Evolutionary conservation across 306 rosid genomes (phyloP).

Genomic region (Glycine latifolia): DNA sequence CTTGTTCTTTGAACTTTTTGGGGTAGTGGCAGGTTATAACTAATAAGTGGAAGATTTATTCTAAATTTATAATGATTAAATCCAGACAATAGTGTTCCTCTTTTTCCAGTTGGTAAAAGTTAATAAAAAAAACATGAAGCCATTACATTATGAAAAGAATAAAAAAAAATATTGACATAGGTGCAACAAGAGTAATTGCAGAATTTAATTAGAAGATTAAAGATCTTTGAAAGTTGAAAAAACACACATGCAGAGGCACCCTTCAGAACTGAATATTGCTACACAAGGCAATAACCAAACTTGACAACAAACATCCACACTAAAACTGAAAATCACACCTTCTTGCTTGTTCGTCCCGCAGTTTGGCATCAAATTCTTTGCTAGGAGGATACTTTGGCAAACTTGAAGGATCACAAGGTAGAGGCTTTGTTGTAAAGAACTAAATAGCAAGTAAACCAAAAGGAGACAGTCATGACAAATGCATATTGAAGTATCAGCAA

Average conservation of each 20-base stretch:
- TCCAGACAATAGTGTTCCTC: background rate
- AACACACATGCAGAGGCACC: background rate
- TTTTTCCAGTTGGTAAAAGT: background rate
- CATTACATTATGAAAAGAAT: background rate
- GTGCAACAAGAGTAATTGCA: slow-evolving; percentile 24
- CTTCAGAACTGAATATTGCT: slow-evolving; percentile 15
- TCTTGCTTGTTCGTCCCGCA: slow-evolving; percentile 94
- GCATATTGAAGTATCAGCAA: slow-evolving; percentile 15
- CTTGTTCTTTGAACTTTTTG: background rate
- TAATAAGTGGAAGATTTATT: background rate
- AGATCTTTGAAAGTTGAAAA: background rate
- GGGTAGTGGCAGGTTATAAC: background rate
- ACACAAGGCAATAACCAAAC: slow-evolving; percentile 6
- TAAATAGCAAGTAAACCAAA: slow-evolving; percentile 47
- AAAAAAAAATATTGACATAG: background rate
- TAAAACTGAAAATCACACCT: slow-evolving; percentile 56
- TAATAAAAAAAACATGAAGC: background rate
- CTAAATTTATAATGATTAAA: background rate
- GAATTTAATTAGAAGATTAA: background rate
- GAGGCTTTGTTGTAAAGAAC: slow-evolving; percentile 88
- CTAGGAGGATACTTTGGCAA: slow-evolving; percentile 99
- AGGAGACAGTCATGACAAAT: slow-evolving; percentile 41
- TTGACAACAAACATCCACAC: slow-evolving; percentile 10
- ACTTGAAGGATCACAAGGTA: slow-evolving; percentile 95
- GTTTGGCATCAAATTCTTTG: slow-evolving; percentile 97